phyloP scores from a whole-genome alignment of 2,329 filamentous ascomycete species.

The Cadophora malorum region DNA sequence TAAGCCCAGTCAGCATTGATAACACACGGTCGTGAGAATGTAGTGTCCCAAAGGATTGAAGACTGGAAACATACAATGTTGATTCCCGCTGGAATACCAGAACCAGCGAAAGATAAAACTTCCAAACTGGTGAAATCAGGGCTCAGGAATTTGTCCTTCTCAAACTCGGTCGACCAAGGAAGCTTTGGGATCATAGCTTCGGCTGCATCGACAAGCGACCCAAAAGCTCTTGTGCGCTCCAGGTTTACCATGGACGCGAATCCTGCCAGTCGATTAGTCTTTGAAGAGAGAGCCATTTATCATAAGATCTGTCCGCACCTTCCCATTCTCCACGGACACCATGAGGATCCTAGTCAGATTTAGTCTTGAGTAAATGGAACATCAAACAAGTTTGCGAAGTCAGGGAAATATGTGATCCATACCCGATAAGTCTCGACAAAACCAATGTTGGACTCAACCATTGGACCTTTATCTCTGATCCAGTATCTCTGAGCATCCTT shows the following conservation, averaged over 20 bases:
- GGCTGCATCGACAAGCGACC: slow-evolving; percentile 81
- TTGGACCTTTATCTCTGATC: slow-evolving; percentile 83
- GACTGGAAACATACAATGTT: slow-evolving; percentile 54
- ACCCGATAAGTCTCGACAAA: slow-evolving; percentile 83
- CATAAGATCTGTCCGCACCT: slow-evolving; percentile 50
- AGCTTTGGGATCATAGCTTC: slow-evolving; percentile 85
- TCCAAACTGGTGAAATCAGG: slow-evolving; percentile 97
- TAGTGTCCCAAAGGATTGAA: neutral
- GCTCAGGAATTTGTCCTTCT: slow-evolving; percentile 94
- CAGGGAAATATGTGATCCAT: neutral
- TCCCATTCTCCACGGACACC: slow-evolving; percentile 86
- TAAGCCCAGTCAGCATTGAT: slow-evolving; percentile 30
- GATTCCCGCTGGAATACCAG: slow-evolving; percentile 70
- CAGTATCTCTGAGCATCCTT: slow-evolving; percentile 82
- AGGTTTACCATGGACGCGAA: slow-evolving; percentile 87
- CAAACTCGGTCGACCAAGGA: slow-evolving; percentile 87
- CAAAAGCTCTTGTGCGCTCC: slow-evolving; percentile 88
- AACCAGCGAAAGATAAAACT: slow-evolving; percentile 78
- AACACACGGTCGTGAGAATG: neutral
- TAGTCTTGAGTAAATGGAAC: neutral
- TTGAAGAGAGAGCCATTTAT: neutral
- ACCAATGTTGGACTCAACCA: slow-evolving; percentile 77
- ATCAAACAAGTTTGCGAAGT: neutral
- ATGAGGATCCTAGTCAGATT: slow-evolving; percentile 63
- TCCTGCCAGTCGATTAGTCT: slow-evolving; percentile 30